Evolutionary conservation across 2,329 filamentous ascomycete genomes (phyloP), one percentile per base, ranked within the genome.

Genomic region (Zalaria sp.): DNA sequence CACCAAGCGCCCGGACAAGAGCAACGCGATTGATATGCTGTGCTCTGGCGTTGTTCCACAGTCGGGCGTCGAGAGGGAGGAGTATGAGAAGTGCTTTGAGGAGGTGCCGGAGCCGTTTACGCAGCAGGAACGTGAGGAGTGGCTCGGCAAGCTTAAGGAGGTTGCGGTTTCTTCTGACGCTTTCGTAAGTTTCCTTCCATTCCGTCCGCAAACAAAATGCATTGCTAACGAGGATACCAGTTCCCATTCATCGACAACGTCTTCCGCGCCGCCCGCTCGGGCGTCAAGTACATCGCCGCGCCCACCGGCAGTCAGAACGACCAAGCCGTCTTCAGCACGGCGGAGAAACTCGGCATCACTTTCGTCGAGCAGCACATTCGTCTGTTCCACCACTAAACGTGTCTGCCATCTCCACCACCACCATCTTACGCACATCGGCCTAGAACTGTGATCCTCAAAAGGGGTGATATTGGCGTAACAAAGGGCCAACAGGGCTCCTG

Each of bases 181-280:
- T 50, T 98, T 98, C 66, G 83, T 89, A 74, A 70, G 83, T 75
- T 28, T n/a, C n/a, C n/a, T 43, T 26, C 2, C 25, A 4, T 25
- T 40, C 18, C 10, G 8, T 28, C n/a, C n/a, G n/a, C n/a, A n/a
- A n/a, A n/a, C n/a, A n/a, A n/a, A 3, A 5, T 4, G 18, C 3
- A 6, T 18, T 37, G 6, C 35, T 5, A 37, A 7, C 6, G 25
- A 18, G n/a, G n/a, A n/a, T n/a, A n/a, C n/a, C n/a, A n/a, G n/a
- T 98, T 98, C 77, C 91, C 91, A 51, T 98, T 98, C 67, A 85
- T 86, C 57, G 91, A 98, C 71, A 98, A 98, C 56, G 83, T 98
- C 50, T 95, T 93, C 77, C 79, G 91, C 51, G 84, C 87, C 40
- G 79, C 77, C 47, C 76, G 86, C 55, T 93, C 86, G 25, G 91